Base-by-base conservation (phyloP, 129 eudicot species). In the Arctium minus region DNA sequence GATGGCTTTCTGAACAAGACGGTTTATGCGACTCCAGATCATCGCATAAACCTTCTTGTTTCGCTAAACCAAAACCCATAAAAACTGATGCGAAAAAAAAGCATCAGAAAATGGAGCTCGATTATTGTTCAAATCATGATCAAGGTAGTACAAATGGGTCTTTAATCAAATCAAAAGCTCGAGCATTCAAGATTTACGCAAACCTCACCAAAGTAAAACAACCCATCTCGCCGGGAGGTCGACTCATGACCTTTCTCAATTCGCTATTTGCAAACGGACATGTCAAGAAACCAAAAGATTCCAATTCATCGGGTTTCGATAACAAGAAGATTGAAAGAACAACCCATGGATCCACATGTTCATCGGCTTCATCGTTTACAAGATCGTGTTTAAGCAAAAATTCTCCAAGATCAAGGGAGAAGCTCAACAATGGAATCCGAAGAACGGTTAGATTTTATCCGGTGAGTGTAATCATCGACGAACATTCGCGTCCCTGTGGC, bases 221-320 rank as follows among this genome's bases (percentile, higher is more conserved):
- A 82, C 96, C 97, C 31, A 89, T 94, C 42, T 94, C 98, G 0
- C 97, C 98, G 0, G 98, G 98, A 7, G 94, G 86, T 3, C 84
- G 91, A 30, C 85, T 94, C 5, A 64, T 91, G 0, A 92, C 84
- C 30, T 91, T 94, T 69, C 85, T 94, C 64, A 85, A 82, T 75
- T 85, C 91, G 10, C 80, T 94, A 18, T 92, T 94, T 71, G 53
- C 85, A 64, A 89, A 82, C 18, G 90, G 82, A 18, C 80, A 83
- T 38, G 53, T 71, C 2, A 89, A 87, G 87, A 89, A 86, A 80
- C 84, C 60, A 38, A 89, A 83, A 75, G 83, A 85, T 48, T 75
- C 10, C 31, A 72, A 70, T 48, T 13, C 68, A 33, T 42, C 70
- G 42, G 76, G 77, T 70, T 36, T n/a, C 8, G 72, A 78, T 40